Evolutionary conservation across 768 basidiomycete species (phyloP).

Genomic region (Amanita muscaria): DNA sequence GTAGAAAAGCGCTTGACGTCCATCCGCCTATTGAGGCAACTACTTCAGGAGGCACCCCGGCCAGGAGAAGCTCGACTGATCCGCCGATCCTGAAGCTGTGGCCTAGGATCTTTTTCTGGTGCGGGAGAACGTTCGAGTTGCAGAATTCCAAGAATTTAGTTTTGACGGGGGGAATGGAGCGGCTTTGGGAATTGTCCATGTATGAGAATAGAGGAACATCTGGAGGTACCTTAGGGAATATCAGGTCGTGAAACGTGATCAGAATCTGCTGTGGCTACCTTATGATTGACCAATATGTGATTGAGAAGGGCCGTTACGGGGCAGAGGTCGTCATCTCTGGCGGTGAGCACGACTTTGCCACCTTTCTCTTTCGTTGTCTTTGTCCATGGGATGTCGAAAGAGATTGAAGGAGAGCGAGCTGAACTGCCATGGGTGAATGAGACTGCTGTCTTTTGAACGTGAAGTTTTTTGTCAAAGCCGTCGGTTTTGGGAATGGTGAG

Average conservation of each 20-base stretch:
- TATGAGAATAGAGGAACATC: conserved; percentile 11
- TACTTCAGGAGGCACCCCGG: conserved; percentile 19
- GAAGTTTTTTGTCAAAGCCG: conserved; percentile 6
- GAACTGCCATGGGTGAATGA: background rate
- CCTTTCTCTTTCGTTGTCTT: conserved; percentile 16
- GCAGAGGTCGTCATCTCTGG: conserved; percentile 13
- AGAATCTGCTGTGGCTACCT: no score
- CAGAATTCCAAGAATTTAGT: conserved; percentile 2
- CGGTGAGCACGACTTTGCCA: conserved; percentile 16
- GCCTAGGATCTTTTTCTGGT: no score
- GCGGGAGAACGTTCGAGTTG: background rate
- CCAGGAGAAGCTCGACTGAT: conserved; percentile 16
- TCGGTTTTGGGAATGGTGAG: conserved; percentile 4
- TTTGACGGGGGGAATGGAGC: conserved; percentile 1
- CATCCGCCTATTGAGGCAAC: conserved; percentile 21
- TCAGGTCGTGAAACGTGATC: no score
- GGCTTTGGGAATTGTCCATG: background rate
- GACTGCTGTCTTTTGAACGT: conserved; percentile 1
- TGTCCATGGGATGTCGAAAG: conserved; percentile 21
- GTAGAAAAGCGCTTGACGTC: conserved; percentile 23
- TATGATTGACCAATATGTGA: conserved; percentile 13
- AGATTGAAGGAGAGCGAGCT: conserved; percentile 3
- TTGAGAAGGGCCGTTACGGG: conserved; percentile 16
- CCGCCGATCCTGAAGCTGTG: conserved; percentile 26
- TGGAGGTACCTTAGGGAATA: background rate